Base-by-base conservation (phyloP, 2,329 filamentous ascomycete species). In the Nigrospora osmanthi region DNA sequence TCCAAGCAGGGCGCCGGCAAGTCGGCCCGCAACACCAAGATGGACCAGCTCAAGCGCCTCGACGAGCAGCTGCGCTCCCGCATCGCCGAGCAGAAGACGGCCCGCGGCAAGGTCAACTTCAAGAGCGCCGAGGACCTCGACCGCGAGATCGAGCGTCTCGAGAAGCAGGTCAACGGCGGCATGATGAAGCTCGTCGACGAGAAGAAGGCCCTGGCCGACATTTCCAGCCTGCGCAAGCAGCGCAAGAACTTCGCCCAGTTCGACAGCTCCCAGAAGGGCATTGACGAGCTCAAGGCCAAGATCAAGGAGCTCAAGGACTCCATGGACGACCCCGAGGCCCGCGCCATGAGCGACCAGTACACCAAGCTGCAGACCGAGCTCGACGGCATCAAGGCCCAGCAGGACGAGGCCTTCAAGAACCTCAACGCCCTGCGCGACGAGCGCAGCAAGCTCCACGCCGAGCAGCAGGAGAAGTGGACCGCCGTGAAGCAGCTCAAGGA, bases 181-280 rank as follows among this genome's bases (percentile, higher is more conserved):
- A 85, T 79, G 64, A 90, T 98, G 85, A 95, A 90, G 71, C 74
- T 98, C 42, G 93, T 97, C 11, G 93, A 98, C 58, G 93, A 97
- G 80, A 94, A 89, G 76, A 97, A 96, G 78, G 83, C 88, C 10
- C 76, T 97, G 16, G 71, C 78, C 42, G 89, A 96, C 58, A 84
- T 95, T 57, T 87, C 85, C 40, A 84, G 72, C 63, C 72, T 97
- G 54, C 84, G 86, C 67, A 95, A 94, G 75, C 79, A 86, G 60
- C 87, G 87, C 71, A 97, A 96, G 81, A 85, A 81, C 68, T 96
- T 98, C 64, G 81, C 83, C 47, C 80, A 82, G 50, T 85, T 97
- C 59, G 89, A 95, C 48, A 82, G 86, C 48, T 75, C 82, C 32
- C 87, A 97, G 70, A 94, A 94, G 76, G 78, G 78, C 54, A 97